Conservation (phyloP, 306 rosid species). For the Begonia fuchsioides region DNA sequence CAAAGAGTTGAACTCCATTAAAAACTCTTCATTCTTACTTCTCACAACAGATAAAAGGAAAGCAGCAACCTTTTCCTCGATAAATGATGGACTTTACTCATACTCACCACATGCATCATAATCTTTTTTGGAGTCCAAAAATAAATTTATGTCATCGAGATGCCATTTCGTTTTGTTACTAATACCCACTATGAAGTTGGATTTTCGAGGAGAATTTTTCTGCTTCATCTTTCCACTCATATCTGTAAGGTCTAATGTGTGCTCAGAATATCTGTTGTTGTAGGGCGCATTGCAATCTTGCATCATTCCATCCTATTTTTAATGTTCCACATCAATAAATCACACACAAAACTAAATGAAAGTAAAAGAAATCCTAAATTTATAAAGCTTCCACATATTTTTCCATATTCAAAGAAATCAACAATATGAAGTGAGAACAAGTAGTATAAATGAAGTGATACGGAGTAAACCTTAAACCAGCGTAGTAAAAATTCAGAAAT, state of each 20-base stretch:
- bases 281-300: constrained; percentile 31
- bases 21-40: neutral
- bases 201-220: constrained; percentile 16
- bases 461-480: no score
- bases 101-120: constrained; percentile 29
- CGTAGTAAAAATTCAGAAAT: no score
- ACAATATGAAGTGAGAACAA: no score
- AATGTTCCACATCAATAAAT: neutral
- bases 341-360: neutral
- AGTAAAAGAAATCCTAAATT: neutral
- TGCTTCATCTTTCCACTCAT: constrained; percentile 26
- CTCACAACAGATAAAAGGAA: neutral
- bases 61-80: constrained; percentile 30
- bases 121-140: constrained; percentile 17
- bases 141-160: constrained; percentile 25
- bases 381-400: no score
- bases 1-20: constrained; percentile 15
- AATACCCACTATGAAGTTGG: constrained; percentile 17
- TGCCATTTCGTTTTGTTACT: constrained; percentile 16
- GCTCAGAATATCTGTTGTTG: constrained; percentile 18
- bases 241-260: constrained; percentile 17
- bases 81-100: constrained; percentile 18
- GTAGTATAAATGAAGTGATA: no score
- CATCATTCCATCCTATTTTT: constrained; percentile 50
- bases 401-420: no score